Evolutionary conservation across 306 rosid genomes (phyloP).

Genomic region (Benincasa hispida): DNA sequence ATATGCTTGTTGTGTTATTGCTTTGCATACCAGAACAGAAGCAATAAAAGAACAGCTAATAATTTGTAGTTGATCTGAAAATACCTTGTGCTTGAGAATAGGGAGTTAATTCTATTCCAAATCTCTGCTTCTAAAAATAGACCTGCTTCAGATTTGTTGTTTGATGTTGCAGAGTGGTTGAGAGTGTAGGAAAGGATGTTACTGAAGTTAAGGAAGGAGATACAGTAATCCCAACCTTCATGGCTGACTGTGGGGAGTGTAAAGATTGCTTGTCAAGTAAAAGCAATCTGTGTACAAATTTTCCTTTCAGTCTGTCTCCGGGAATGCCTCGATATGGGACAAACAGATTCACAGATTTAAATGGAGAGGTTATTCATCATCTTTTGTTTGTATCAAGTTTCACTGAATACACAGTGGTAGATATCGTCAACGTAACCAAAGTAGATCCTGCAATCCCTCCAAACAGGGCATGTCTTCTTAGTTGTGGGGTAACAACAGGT

Average conservation of each 20-base stretch:
- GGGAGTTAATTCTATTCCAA: background rate
- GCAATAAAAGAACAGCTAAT: background rate
- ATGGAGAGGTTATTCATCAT: slow-evolving; percentile 53
- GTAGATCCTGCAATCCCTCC: slow-evolving; percentile 45
- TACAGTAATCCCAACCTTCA: slow-evolving; percentile 49
- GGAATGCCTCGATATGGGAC: slow-evolving; percentile 48
- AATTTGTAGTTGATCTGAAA: background rate
- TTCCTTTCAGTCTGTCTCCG: slow-evolving; percentile 44
- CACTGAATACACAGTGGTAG: slow-evolving; percentile 62
- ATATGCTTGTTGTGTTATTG: background rate
- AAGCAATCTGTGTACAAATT: slow-evolving; percentile 58
- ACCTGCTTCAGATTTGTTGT: background rate
- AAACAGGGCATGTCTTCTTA: slow-evolving; percentile 55
- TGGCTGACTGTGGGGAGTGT: slow-evolving; percentile 63
- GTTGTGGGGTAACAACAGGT: slow-evolving; percentile 89
- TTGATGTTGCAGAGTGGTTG: slow-evolving; percentile 43
- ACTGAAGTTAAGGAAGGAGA: slow-evolving; percentile 63
- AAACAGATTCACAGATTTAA: slow-evolving; percentile 60
- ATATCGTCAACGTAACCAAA: slow-evolving; percentile 49
- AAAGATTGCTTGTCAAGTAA: slow-evolving; percentile 50
- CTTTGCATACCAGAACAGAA: too few species aligned
- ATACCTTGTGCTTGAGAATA: background rate
- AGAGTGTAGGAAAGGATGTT: slow-evolving; percentile 68
- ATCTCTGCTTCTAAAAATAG: background rate
- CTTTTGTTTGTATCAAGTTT: slow-evolving; percentile 69